Evolutionary conservation across 768 basidiomycete genomes (phyloP), one percentile per base, ranked within the genome.

Genomic region (Russula griseocarnosa): DNA sequence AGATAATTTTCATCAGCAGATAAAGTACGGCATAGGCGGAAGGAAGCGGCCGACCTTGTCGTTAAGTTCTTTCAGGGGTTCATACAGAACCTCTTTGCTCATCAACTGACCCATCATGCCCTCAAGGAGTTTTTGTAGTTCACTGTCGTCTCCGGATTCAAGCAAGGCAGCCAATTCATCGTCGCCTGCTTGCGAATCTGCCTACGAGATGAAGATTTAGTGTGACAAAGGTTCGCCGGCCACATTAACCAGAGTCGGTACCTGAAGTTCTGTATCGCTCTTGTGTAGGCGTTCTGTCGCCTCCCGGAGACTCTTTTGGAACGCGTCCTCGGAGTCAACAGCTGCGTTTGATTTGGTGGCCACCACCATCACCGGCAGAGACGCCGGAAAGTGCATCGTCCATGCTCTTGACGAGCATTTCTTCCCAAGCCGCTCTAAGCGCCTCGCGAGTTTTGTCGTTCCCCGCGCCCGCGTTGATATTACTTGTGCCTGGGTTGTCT

Each of bases 11-110:
- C 32, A 63, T 60, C 11, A 42, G 14, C 46, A 3, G 44, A 51
- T 14, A 52, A 38, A 16, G 46, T 6, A 40, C 14, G 47, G 22
- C n/a, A 38, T 30, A n/a, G 44, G 44, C 3, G 61, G 47, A 57
- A 62, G 24, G 14, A 16, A 59, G 52, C 20, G 53, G 67, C 79
- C 36, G 65, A 88, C 90, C 72, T 87, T 87, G 18, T 86, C 83
- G 18, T 79, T 75, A 24, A 96, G 74, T 71, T 96, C 93, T 68
- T 89, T 90, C 62, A 95, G 71, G 0, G 94, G 93, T 51, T 93
- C 91, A 67, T 94, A 88, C n/a, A 95, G 75, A 3, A 93, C 78
- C 0, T 92, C 89, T 70, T 91, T 89, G 76, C 81, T 83, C 86
- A 92, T 86, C 28, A 93, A 78, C 73, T 87, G 83, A 24, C 80